Percentiles rank a stretch among this genome's conserved stretches.
Conservation (phyloP, 1,284 basidiomycete genomes). For the Hymenochaete sp. region DNA sequence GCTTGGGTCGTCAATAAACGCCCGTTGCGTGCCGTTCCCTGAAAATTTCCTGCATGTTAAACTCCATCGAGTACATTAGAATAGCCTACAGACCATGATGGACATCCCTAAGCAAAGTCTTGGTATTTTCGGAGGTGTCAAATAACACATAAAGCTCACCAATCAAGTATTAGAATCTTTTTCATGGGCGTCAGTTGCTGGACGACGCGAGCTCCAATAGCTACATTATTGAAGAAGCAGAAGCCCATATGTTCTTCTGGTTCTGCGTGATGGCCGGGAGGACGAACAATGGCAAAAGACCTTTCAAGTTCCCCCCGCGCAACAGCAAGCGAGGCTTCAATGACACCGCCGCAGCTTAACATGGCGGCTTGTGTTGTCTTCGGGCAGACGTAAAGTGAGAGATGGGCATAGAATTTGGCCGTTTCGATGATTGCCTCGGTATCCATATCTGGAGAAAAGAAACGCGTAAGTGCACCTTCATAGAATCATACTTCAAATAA, state of each 20-base stretch:
- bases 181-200: slow-evolving; percentile 62
- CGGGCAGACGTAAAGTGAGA: slow-evolving; percentile 88
- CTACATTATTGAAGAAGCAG: slow-evolving; percentile 99
- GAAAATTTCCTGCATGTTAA: slow-evolving; percentile 14
- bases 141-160: slow-evolving; percentile 47
- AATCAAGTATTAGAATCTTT: slow-evolving; percentile 89
- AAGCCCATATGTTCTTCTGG: slow-evolving; percentile 98
- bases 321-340: slow-evolving; percentile 85
- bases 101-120: no score
- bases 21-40: slow-evolving; percentile 96
- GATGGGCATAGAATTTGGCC: slow-evolving; percentile 73
- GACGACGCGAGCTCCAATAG: slow-evolving; percentile 80
- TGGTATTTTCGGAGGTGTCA: slow-evolving; percentile 11
- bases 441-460: slow-evolving; percentile 47
- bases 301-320: slow-evolving; percentile 78
- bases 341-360: slow-evolving; percentile 89
- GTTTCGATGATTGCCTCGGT: slow-evolving; percentile 67
- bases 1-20: slow-evolving; percentile 85
- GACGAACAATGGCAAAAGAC: slow-evolving; percentile 91
- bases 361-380: slow-evolving; percentile 80
- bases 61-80: slow-evolving; percentile 1
- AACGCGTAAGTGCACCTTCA: neutral
- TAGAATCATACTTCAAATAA: slow-evolving; percentile 17
- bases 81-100: slow-evolving; percentile 69
- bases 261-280: slow-evolving; percentile 98